Evolutionary conservation across 192 early-diverging fungal species (phyloP).

Genomic region (Endogone sp.): DNA sequence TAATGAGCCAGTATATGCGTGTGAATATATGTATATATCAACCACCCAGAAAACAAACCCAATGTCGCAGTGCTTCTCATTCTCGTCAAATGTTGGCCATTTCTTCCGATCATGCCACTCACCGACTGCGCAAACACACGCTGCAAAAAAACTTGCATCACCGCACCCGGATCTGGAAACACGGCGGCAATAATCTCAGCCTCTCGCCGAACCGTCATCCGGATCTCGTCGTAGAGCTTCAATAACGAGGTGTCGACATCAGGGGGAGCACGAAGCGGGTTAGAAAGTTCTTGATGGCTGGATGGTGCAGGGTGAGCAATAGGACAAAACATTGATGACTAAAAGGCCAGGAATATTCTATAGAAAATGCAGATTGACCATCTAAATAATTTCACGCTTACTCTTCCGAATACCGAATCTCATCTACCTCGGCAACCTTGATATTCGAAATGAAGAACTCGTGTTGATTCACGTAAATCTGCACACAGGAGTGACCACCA

Average conservation of each 20-base stretch:
- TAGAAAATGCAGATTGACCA: no score
- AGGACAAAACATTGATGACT: not conserved
- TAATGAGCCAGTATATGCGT: not conserved
- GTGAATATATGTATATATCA: not conserved
- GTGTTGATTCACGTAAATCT: constrained; percentile 96
- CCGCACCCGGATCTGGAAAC: constrained; percentile 85
- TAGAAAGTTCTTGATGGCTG: constrained; percentile 41
- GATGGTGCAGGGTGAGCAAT: not conserved
- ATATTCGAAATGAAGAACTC: constrained; percentile 88
- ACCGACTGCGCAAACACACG: constrained; percentile 96
- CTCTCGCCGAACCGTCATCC: constrained; percentile 78
- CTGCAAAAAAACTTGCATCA: constrained; percentile 92
- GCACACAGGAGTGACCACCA: constrained; percentile 90
- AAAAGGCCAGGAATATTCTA: no score
- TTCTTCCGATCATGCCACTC: constrained; percentile 15
- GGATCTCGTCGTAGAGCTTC: constrained; percentile 82
- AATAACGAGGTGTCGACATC: constrained; percentile 65
- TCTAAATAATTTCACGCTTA: constrained; percentile 8
- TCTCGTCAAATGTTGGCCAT: no score
- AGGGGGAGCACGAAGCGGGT: constrained; percentile 51
- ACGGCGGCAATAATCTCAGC: constrained; percentile 91
- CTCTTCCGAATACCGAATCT: constrained; percentile 26
- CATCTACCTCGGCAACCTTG: constrained; percentile 57
- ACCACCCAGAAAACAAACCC: not conserved
- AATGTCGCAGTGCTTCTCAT: no score